Evolutionary conservation across 192 early-diverging fungal species (phyloP).

Genomic region (Gryganskiella cystojenkinii): DNA sequence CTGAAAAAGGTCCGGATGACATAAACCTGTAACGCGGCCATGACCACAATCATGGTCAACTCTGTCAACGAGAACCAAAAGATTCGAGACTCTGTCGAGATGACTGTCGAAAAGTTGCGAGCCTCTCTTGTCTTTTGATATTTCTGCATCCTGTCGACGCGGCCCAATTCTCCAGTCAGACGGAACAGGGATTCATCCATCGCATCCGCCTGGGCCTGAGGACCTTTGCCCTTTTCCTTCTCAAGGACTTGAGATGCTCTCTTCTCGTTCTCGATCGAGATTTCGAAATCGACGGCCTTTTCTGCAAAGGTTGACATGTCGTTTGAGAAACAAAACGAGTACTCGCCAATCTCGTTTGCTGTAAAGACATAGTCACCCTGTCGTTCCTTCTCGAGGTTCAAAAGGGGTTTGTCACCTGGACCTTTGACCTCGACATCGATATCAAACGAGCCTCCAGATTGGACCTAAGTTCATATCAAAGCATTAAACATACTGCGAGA

Average conservation of each 20-base stretch:
- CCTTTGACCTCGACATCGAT: conserved; percentile 92
- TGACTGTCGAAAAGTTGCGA: conserved; percentile 90
- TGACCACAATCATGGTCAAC: conserved; percentile 78
- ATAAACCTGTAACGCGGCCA: conserved; percentile 91
- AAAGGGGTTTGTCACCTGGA: conserved; percentile 73
- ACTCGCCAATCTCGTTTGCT: conserved; percentile 87
- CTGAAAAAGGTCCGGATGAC: conserved; percentile 95
- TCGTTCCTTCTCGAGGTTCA: conserved; percentile 85
- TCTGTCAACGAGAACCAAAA: conserved; percentile 94
- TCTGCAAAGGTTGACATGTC: conserved; percentile 94
- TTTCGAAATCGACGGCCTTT: conserved; percentile 96
- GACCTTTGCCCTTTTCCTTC: conserved; percentile 33
- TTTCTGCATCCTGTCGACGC: conserved; percentile 84
- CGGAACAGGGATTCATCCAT: conserved; percentile 70
- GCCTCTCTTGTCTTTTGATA: conserved; percentile 91
- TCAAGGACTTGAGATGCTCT: conserved; percentile 36
- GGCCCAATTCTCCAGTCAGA: conserved; percentile 69
- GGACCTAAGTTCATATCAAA: too few relatives aligned
- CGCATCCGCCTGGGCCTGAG: conserved; percentile 51
- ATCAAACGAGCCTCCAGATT: conserved; percentile 96
- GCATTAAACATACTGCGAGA: too few relatives aligned
- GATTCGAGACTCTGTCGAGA: conserved; percentile 85
- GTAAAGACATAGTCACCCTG: conserved; percentile 97
- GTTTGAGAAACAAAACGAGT: conserved; percentile 98
- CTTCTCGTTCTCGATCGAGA: conserved; percentile 91